Base-by-base conservation (phyloP, 306 rosid genomes). In the Herpetospermum pedunculosum region DNA sequence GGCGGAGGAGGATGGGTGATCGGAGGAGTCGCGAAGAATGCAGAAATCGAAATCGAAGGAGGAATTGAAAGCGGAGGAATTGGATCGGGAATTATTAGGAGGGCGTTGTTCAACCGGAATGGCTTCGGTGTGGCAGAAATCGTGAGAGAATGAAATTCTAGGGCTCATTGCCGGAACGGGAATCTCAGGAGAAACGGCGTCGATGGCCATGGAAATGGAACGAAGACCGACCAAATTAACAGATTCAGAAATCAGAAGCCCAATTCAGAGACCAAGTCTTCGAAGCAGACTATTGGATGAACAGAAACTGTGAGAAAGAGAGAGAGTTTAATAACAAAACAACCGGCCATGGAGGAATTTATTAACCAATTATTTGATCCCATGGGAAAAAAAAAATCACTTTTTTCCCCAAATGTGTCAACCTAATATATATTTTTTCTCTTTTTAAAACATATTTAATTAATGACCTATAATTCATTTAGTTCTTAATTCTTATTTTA, bases 131-230 rank as follows among this genome's bases (percentile, higher is more conserved):
- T 86, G 98, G 35, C 82, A 75, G 55, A 92, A 88, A 49, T 87
- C 95, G 73, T 87, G 92, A 15, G 98, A 92, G 75, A 92, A 92
- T 35, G 98, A 92, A 77, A 92, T 84, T 64, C 98, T 84, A 2
- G 96, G 98, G 77, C 87, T 90, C 83, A 78, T 78, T 4, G 74
- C 47, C 30, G 72, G 70, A 28, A 71, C 77, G 59, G 85, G 70
- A 76, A 81, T 84, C 48, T 92, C 97, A 58, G 96, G 85, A 82
- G 50, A 86, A 4, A 89, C 73, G 19, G 73, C 55, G 30, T 92
- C 94, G 49, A 88, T 72, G 3, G 79, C 92, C 94, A 92, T 89
- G 74, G 76, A 72, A 15, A 19, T 30, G 32, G 54, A 60, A 28
- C n/a, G 23, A 65, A 41, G 18, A n/a, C n/a, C 32, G 30, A 11